Conservation (phyloP, 352 stramenopile genomes). For the Plasmopara halstedii region DNA sequence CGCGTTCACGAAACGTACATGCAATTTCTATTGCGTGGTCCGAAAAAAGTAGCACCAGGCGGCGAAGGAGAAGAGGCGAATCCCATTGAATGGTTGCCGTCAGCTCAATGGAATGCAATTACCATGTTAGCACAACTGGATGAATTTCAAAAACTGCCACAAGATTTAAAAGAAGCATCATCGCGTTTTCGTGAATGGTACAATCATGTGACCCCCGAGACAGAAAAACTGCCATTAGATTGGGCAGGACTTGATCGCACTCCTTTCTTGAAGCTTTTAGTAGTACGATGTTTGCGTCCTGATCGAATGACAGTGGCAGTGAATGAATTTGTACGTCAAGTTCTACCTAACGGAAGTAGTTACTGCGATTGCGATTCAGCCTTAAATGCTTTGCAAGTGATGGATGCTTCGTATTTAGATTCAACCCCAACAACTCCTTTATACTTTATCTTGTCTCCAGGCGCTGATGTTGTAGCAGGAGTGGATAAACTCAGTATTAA, state of each 20-base stretch:
- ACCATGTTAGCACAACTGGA: conserved; percentile 89
- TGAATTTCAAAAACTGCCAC: conserved; percentile 95
- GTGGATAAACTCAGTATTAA: conserved; percentile 93
- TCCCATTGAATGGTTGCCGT: conserved; percentile 89
- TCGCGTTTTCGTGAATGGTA: conserved; percentile 97
- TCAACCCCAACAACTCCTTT: conserved; percentile 93
- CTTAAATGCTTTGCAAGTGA: conserved; percentile 92
- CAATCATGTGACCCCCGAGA: conserved; percentile 93
- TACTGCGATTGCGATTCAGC: conserved; percentile 97
- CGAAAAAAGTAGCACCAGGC: conserved; percentile 51
- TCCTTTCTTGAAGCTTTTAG: conserved; percentile 95
- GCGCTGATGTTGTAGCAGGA: conserved; percentile 92
- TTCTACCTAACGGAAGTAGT: conserved; percentile 88
- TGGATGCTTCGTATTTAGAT: conserved; percentile 93
- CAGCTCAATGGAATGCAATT: conserved; percentile 87
- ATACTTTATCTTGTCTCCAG: conserved; percentile 96
- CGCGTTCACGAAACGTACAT: conserved; percentile 94
- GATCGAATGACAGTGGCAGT: conserved; percentile 93
- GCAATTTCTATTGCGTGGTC: conserved; percentile 91
- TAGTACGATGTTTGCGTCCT: conserved; percentile 90
- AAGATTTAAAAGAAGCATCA: conserved; percentile 93
- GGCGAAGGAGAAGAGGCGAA: conserved; percentile 55
- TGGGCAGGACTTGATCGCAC: conserved; percentile 93
- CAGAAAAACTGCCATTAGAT: conserved; percentile 95
- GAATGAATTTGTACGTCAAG: conserved; percentile 92